Base-by-base conservation (phyloP, 2,329 filamentous ascomycete species). In the Thielaviopsis euricoi region DNA sequence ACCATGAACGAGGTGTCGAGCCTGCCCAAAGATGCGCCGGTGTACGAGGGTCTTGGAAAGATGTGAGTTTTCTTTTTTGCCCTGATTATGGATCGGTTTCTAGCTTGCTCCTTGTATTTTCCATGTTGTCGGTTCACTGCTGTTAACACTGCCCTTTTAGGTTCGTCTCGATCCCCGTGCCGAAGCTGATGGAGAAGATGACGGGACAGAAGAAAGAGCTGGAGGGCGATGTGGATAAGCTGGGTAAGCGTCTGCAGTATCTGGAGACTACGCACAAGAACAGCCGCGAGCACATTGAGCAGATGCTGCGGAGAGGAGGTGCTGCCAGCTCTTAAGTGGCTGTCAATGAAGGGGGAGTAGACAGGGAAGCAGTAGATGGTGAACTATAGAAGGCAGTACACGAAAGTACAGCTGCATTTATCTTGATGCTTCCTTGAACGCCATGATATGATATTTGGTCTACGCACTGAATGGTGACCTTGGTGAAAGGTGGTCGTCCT, bases 41-140 rank as follows among this genome's bases (percentile, higher is more conserved):
- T 95, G 26, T 98, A 97, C 66, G 91, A 97, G 72, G 91, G 91
- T 6, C 86, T 97, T 12, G 93, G 93, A 55, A 98, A 97, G 74
- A 97, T 98, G 93, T 96, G 71, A 66, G 83, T 72, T 57, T 12
- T 10, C 52, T 22, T 55, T 52, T 40, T 57, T 25, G 37, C 22
- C 55, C 52, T 57, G 21, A 33, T 33, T 10, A 33, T 33, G 55
- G 57, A 56, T 61, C 55, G 29, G 17, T 48, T 37, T 57, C 51
- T n/a, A n/a, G n/a, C 46, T 56, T 55, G 61, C 43, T 48, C 50
- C 22, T 55, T 52, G 43, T 5, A 57, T 58, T 51, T 40, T 21
- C 53, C 58, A 50, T 61, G 2, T 33, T 33, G 29, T 10, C 9
- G n/a, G n/a, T 4, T 19, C 26, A 13, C 5, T 54, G 17, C 13